A percentile compares a stretch with the other conserved stretches of the same genome.
Evolutionary conservation across 345 rosid genomes (phyloP).

Genomic region (Eucalyptus tenuipes): DNA sequence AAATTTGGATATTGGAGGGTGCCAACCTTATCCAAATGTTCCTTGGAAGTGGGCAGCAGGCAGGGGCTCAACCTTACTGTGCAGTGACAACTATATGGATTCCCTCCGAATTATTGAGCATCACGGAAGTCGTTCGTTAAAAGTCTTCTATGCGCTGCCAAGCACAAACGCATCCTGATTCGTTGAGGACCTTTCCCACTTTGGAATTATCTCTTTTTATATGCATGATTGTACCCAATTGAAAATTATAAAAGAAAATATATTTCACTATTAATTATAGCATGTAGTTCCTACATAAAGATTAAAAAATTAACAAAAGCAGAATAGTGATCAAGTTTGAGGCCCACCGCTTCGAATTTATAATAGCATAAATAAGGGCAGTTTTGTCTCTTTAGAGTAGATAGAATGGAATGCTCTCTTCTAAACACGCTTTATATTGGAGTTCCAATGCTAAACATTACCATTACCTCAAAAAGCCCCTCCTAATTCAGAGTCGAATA

Average conservation of each 20-base stretch:
- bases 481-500: background rate
- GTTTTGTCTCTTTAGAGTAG: background rate
- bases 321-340: background rate
- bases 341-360: background rate
- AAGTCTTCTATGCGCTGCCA: background rate
- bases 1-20: background rate
- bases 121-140: background rate
- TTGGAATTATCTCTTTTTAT: background rate
- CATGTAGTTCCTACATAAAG: background rate
- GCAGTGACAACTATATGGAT: background rate
- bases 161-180: background rate
- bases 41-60: background rate
- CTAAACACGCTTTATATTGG: background rate
- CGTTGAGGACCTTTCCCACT: background rate
- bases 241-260: background rate
- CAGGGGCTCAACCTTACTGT: background rate
- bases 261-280: background rate
- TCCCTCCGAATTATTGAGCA: background rate
- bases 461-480: background rate
- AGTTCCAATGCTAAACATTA: background rate
- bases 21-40: background rate
- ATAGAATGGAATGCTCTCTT: background rate
- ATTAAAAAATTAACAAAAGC: background rate
- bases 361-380: background rate
- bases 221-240: background rate